Evolutionary conservation across 495 filamentous ascomycete genomes (phyloP), one percentile per base, ranked within the genome.

Genomic region (Penicillium diatomitis): DNA sequence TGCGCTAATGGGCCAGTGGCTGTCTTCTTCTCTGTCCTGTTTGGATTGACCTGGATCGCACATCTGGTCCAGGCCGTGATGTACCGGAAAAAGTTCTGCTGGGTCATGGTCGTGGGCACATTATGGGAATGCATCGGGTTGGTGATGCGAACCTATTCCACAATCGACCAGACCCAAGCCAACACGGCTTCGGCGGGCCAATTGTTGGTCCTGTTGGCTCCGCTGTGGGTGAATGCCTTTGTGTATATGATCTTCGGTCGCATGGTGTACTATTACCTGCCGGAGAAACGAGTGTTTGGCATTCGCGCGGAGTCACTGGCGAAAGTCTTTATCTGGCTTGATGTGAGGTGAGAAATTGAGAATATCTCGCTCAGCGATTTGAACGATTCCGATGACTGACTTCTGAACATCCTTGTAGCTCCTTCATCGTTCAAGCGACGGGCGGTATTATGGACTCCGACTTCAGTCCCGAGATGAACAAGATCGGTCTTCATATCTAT

Each of bases 241-340:
- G 71, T 70, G 32, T 85, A 83, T 64, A 81, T 83, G 79, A 70
- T 78, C 27, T 56, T 83, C 44, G 79, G 77, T 1, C 66, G 81
- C 5, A 70, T 84, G 69, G 71, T 83, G 5, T 70, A 67, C 51
- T 75, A 74, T 57, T 81, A 73, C 58, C 59, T 76, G 11, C 68
- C 74, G 2, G 61, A 65, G n/a, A 64, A 73, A 39, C 63, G 63
- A 34, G 61, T 83, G 6, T 64, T 64, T 36, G 54, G 66, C 8
- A 61, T 84, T 50, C 72, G 71, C 33, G 75, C 77, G 0, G 62
- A 61, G 40, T 61, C 61, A 20, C 67, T 84, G 12, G 73, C 71
- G 8, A 72, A 70, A 40, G 67, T 76, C 52, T 85, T 84, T 48
- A 79, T 84, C 28, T 64, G 67, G 48, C 64, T 79, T 29, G 80